Percentiles rank a stretch among this genome's conserved stretches.
Conservation (phyloP, 2,329 filamentous ascomycete genomes). For the Didymella pomorum region DNA sequence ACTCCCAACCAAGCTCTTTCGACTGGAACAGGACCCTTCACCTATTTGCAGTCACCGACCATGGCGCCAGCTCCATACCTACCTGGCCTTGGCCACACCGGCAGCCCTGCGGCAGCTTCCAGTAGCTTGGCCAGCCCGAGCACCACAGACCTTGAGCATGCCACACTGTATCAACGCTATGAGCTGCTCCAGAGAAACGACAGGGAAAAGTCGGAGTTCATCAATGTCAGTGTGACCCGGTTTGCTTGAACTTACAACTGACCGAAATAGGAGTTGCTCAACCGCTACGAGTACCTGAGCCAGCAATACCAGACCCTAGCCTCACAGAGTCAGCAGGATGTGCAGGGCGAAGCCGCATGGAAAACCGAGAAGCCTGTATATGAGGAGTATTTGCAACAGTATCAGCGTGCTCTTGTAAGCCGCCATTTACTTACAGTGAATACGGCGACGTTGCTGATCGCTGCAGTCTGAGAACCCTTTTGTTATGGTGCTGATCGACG, state of each 20-base stretch:
- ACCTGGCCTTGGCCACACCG: conserved; percentile 18
- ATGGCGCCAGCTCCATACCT: conserved; percentile 30
- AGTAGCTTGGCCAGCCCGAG: conserved; percentile 2
- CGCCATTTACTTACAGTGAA: not conserved
- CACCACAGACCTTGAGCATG: conserved; percentile 18
- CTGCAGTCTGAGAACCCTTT: conserved; percentile 56
- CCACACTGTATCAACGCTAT: conserved; percentile 40
- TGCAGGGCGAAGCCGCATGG: conserved; percentile 27
- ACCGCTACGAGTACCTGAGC: conserved; percentile 50
- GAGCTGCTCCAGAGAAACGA: conserved; percentile 43
- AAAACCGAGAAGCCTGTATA: conserved; percentile 35
- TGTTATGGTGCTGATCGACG: conserved; percentile 63
- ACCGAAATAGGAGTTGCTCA: conserved; percentile 50
- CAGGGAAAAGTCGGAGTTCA: conserved; percentile 42
- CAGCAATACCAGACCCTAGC: conserved; percentile 42
- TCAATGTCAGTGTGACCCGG: conserved; percentile 36
- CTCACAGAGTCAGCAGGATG: conserved; percentile 38
- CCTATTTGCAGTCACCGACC: not conserved
- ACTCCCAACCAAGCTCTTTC: not conserved
- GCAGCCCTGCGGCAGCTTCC: conserved; percentile 5
- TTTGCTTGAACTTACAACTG: conserved; percentile 2
- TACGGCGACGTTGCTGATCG: conserved; percentile 1
- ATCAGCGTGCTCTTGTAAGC: conserved; percentile 39
- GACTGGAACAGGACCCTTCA: not conserved
- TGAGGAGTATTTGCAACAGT: conserved; percentile 24